Evolutionary conservation across 2,329 filamentous ascomycete genomes (phyloP).

Genomic region (Colletotrichum zoysiae): DNA sequence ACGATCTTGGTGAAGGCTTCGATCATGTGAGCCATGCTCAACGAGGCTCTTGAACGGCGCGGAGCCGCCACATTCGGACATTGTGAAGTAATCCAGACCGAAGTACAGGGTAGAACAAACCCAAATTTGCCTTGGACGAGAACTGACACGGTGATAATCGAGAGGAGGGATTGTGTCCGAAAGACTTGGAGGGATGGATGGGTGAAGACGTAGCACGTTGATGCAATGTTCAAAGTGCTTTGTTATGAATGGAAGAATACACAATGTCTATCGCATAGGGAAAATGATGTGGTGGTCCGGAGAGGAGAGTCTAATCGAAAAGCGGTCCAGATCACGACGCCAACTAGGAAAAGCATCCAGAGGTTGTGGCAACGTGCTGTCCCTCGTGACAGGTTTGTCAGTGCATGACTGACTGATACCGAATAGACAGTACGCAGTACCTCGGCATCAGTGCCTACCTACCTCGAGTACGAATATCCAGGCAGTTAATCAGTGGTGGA

Average conservation of each 20-base stretch:
- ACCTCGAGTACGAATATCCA: constrained; percentile 1
- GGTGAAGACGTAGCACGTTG: no score
- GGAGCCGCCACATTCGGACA: constrained; percentile 58
- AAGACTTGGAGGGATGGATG: not conserved
- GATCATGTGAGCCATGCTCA: constrained; percentile 57
- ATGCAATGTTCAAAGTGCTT: no score
- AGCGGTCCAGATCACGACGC: not conserved
- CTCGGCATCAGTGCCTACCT: constrained; percentile 16
- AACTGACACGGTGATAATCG: not conserved
- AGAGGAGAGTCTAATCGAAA: not conserved
- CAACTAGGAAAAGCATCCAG: not conserved
- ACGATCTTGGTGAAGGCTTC: constrained; percentile 57
- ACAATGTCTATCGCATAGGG: not conserved
- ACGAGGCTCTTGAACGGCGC: constrained; percentile 59
- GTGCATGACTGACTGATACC: not conserved
- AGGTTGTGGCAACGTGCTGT: not conserved
- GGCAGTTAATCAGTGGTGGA: not conserved
- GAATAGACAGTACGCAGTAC: not conserved
- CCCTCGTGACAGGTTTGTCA: not conserved
- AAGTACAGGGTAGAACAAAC: not conserved
- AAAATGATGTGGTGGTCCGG: not conserved
- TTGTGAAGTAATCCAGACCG: constrained; percentile 40
- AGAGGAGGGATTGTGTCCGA: not conserved
- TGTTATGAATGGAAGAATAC: no score
- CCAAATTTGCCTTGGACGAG: no score